Base-by-base conservation (phyloP, 2,329 filamentous ascomycete species). In the Pyricularia grisea region DNA sequence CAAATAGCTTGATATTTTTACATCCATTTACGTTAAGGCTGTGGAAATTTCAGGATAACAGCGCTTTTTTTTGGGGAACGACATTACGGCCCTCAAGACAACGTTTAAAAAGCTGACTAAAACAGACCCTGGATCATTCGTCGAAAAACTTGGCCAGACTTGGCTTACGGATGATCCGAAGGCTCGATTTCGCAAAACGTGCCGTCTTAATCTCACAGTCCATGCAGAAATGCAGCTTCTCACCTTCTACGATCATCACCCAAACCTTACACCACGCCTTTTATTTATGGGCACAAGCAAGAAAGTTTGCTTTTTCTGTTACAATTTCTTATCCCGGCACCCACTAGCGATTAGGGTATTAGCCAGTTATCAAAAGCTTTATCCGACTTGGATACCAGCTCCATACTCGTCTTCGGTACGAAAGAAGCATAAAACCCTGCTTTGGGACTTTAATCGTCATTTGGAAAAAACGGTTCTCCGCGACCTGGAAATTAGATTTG, bases 301-400 rank as follows among this genome's bases (percentile, higher is more conserved):
- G 70, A 75, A 75, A 69, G 72, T 73, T 11, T 75, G 74, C 70
- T 75, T 71, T 69, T 70, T 74, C 64, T 75, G 73, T 68, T 63
- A 71, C 55, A 55, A 71, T 60, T 75, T 73, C 66, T 69, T 75
- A 25, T 27, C 58, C 30, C 69, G 31, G 30, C 73, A 74, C 71
- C 71, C 72, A 11, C 71, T 70, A 17, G 50, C 36, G 50, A 70
- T 74, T 61, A 31, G 33, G 50, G 73, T 73, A 60, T 73, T 72
- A 55, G 72, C 73, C 64, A 73, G 73, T 70, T 72, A 75, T 70
- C 73, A 75, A 68, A 75, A 75, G 69, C n/a, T 75, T 31, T 74
- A 75, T 66, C 69, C 67, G 64, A 70, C 71, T 36, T 75, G 73
- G 73, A 72, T 73, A 55, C 72, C 71, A 30, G 70, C 72, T 10